Base-by-base conservation (phyloP, 371 early-diverging fungal species). In the Saksenaea oblongispora region DNA sequence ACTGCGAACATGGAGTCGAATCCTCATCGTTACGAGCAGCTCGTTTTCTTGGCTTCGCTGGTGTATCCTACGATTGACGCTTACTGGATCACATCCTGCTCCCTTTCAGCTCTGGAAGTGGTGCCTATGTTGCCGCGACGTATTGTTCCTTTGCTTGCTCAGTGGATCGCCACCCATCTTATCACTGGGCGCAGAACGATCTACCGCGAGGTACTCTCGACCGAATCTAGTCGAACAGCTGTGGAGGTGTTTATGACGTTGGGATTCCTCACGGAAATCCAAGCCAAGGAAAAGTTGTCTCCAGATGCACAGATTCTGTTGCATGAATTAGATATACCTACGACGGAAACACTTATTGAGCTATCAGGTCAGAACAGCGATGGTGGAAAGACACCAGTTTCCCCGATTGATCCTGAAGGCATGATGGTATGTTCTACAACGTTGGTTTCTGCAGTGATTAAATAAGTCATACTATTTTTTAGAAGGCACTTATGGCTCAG, bases 21-120 rank as follows among this genome's bases (percentile, higher is more conserved):
- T 54, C 64, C 70, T 1, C 31, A 66, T 1, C 74, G 74, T 2
- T 79, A 79, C 58, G 79, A 82, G 54, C 81, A 74, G 22, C 56
- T 79, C 15, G 69, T 77, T 14, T 76, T 79, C 39, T 59, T 82
- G 56, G 83, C 79, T 0, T 79, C 79, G 0, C 47, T 82, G 24
- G 61, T 82, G 5, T 79, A 82, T 44, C 83, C 83, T 18, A 82
- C 79, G 7, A 63, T 82, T 14, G 83, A 82, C 57, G 69, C 76
- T 10, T 79, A 79, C 37, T 82, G 83, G 83, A 79, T 82, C 11
- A 79, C 83, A 3, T 79, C 83, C 5, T 82, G 83, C 35, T 82
- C 83, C 0, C 59, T 82, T 15, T 82, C 83, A 10, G 83, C 79
- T 1, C 60, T 82, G 26, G 83, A 79, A 54, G 75, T 69, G 5